Evolutionary conservation across 1,284 basidiomycete species (phyloP), one percentile per base, ranked within the genome.

Genomic region (Ustilago sp.): DNA sequence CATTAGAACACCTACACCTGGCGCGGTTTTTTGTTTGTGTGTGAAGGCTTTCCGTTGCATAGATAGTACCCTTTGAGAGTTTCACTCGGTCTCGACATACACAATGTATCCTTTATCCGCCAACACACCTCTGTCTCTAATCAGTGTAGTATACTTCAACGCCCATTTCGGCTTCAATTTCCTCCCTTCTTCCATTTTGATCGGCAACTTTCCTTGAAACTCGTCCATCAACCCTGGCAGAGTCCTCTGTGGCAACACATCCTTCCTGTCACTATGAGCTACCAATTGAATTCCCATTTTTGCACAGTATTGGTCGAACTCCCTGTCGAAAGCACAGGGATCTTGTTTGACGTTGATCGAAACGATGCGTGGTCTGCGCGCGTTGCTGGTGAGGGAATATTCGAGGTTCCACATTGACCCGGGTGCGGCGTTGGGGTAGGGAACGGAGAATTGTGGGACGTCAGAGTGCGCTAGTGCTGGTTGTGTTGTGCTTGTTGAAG

Each of bases 91-190:
- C 5, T 51, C 19, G 8, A 71, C 64, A 45, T 38, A 71, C 6
- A 75, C 73, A 31, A 75, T 65, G 47, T 75, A 75, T 0, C 81
- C 80, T 54, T 80, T 80, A 43, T 83, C 81, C 6, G 80, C 81
- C 17, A 83, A 47, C 6, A 83, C 74, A 3, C 81, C 81, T 17
- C 81, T 59, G 38, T 81, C 79, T 17, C 79, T 71, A 47, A 83
- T 83, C 23, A 83, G 38, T 4, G 80, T 77, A 1, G 80, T 79
- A 55, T 82, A 82, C 63, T 83, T 80, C 54, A 83, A 53, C 1
- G 73, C 79, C 81, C 81, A 83, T 23, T 71, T 73, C 1, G 81
- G 70, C 52, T 48, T 70, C 19, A 70, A 45, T 12, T n/a, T 41
- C n/a, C 32, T 56, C 4, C 51, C 57, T 1, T n/a, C 41, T 4